These are phyloP conservation scores for Basidiobolus meristosporus DNA, from an alignment of 371 early-diverging fungal genomes.

Conservation along the genomic window DNA sequence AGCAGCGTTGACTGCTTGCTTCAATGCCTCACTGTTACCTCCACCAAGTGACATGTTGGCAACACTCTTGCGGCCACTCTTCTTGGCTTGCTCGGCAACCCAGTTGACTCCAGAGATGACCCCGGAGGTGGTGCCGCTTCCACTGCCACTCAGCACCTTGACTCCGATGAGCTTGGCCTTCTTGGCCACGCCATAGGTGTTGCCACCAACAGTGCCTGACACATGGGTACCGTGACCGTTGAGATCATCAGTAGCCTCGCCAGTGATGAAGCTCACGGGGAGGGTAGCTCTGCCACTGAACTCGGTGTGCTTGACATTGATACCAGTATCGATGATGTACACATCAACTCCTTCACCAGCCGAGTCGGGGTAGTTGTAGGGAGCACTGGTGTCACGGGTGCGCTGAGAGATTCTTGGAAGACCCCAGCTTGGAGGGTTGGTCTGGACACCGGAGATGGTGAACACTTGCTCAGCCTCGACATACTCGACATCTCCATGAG, in stretches of 20 bases:
- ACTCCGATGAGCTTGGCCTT: no score
- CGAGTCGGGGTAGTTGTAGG: conserved; percentile 11
- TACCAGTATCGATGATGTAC: conserved; percentile 30
- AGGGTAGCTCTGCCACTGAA: conserved; percentile 22
- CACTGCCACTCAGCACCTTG: no score
- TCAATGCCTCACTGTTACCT: conserved; percentile 2
- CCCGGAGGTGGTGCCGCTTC: no score
- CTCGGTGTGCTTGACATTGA: conserved; percentile 22
- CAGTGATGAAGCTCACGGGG: no score
- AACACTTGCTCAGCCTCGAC: conserved; percentile 24
- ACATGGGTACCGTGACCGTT: no score
- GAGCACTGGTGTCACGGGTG: conserved; percentile 1
- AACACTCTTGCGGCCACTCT: background rate
- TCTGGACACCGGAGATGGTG: conserved; percentile 7
- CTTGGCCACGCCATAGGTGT: no score
- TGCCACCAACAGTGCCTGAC: no score
- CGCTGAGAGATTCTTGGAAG: conserved; percentile 30
- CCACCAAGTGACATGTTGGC: conserved; percentile 10
- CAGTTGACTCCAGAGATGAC: no score
- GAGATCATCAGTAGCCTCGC: no score
- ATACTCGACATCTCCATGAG: conserved; percentile 29
- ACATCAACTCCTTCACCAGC: conserved; percentile 20
- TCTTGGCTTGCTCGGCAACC: no score
- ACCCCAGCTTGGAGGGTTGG: conserved; percentile 23
- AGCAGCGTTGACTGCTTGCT: conserved; percentile 9